Conservation (phyloP, 177 flowering plant species). For the Telopea speciosissima region DNA sequence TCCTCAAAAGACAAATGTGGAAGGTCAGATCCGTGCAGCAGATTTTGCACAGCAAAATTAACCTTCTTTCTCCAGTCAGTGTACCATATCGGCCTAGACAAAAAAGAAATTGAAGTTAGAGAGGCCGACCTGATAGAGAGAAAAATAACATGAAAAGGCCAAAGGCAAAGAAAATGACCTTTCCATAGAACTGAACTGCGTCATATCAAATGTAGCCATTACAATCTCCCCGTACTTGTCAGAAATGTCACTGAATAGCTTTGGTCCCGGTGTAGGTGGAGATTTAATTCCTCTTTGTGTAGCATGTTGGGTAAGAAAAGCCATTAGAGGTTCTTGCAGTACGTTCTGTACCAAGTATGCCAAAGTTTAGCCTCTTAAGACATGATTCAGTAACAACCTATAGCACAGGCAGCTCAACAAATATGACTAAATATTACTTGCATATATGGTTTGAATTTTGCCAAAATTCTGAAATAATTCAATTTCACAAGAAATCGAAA, state of each 20-base stretch:
- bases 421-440: neutral
- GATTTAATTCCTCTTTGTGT: constrained; percentile 22
- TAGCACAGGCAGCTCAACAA: neutral
- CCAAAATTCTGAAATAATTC: too few species aligned
- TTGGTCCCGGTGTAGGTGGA: constrained; percentile 20
- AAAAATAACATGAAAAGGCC: neutral
- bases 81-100: constrained; percentile 41
- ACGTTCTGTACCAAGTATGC: constrained; percentile 36
- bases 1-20: constrained; percentile 6
- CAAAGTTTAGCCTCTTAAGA: neutral
- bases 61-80: constrained; percentile 40
- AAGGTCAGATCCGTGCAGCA: constrained; percentile 9
- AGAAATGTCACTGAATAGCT: constrained; percentile 15
- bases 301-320: constrained; percentile 42
- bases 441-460: neutral
- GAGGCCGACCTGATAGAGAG: neutral
- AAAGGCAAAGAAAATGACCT: constrained; percentile 33
- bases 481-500: too few species aligned
- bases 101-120: constrained; percentile 1
- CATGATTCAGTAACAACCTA: neutral
- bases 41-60: constrained; percentile 16
- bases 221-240: constrained; percentile 19
- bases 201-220: constrained; percentile 22
- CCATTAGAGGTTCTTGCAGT: constrained; percentile 64
- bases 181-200: constrained; percentile 26